Conservation (phyloP, 257 asterid species). For the Scutellaria minor region DNA sequence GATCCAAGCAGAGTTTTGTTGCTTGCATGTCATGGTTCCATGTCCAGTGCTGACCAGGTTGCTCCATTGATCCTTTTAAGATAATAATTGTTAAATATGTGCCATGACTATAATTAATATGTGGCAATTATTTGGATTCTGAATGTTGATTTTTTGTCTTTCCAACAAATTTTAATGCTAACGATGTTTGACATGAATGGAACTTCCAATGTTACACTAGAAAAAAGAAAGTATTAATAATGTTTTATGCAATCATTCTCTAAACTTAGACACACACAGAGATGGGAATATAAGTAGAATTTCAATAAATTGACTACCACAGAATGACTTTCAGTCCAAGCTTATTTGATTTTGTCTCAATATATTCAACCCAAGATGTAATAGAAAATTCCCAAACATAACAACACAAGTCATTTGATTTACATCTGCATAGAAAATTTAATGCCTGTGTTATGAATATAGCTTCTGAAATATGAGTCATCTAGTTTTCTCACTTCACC, state of each 20-base stretch:
- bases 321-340: no score
- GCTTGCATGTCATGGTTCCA: slow-evolving; percentile 99
- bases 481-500: neutral
- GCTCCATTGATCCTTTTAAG: slow-evolving; percentile 14
- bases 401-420: no score
- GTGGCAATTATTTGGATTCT: neutral
- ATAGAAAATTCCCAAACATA: no score
- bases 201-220: neutral
- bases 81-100: slow-evolving; percentile 20
- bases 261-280: neutral
- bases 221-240: neutral
- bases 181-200: neutral
- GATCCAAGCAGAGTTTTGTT: slow-evolving; percentile 84
- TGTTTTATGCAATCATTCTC: neutral
- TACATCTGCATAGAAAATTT: neutral
- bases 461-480: neutral
- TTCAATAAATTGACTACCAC: neutral
- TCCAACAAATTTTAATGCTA: neutral
- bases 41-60: slow-evolving; percentile 97
- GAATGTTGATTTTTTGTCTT: neutral
- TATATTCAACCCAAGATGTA: no score
- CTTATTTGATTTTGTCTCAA: no score
- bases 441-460: neutral
- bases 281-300: neutral
- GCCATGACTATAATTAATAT: slow-evolving; percentile 16